Conservation (phyloP, 2,329 filamentous ascomycete species). For the Aspergillus sergii region DNA sequence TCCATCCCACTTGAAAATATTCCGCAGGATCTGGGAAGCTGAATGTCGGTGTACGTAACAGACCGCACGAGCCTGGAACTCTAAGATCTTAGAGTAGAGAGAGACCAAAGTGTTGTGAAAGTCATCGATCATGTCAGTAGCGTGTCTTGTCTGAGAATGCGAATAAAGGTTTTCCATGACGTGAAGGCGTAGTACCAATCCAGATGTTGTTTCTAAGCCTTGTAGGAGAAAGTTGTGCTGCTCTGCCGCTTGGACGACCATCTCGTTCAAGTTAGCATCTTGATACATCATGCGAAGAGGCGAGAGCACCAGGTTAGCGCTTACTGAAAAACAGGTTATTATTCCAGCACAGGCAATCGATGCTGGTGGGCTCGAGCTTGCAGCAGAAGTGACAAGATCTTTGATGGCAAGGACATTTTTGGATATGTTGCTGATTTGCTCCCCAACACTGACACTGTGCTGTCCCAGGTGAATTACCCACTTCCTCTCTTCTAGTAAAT, state of each 20-base stretch:
- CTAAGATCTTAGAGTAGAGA: constrained; percentile 13
- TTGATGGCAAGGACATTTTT: constrained; percentile 11
- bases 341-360: constrained; percentile 13
- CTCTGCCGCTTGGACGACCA: constrained; percentile 13
- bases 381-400: constrained; percentile 11
- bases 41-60: constrained; percentile 12
- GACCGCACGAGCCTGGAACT: constrained; percentile 17
- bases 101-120: constrained; percentile 7
- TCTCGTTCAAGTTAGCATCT: background rate
- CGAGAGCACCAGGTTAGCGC: background rate
- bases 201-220: constrained; percentile 10
- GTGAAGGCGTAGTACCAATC: constrained; percentile 10
- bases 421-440: constrained; percentile 1
- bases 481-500: constrained; percentile 8
- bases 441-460: background rate
- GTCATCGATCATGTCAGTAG: background rate
- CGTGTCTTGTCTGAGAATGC: background rate
- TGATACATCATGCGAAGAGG: background rate
- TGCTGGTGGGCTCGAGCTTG: constrained; percentile 12
- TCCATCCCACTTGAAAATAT: constrained; percentile 11
- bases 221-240: constrained; percentile 17
- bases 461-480: constrained; percentile 1
- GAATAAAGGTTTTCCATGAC: constrained; percentile 11
- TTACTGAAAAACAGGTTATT: constrained; percentile 11
- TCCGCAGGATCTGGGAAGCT: background rate